These are phyloP conservation scores for Leccinum imitatum DNA, from an alignment of 768 basidiomycete species.

Conservation along the genomic window DNA sequence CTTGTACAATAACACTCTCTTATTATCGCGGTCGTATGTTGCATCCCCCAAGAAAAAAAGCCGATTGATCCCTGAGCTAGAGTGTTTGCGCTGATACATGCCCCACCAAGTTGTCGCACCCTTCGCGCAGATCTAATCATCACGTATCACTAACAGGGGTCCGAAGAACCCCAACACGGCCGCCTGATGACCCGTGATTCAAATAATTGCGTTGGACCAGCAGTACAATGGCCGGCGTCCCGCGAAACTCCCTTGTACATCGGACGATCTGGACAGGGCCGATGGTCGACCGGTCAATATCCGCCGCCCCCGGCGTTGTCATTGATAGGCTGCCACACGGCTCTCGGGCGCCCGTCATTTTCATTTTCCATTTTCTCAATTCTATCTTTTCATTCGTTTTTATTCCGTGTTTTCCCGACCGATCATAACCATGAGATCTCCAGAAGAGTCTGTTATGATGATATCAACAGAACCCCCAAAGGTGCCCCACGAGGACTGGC, in stretches of 20 bases:
- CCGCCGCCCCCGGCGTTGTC: not conserved
- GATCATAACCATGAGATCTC: not conserved
- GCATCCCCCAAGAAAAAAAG: conserved; percentile 4
- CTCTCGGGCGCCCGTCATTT: not conserved
- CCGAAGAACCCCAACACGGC: not conserved
- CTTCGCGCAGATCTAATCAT: not conserved
- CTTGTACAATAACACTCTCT: conserved; percentile 23
- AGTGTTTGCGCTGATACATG: not conserved
- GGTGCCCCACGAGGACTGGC: not conserved
- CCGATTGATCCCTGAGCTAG: not conserved
- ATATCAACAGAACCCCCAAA: not conserved
- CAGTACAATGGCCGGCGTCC: not conserved
- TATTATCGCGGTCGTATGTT: conserved; percentile 22
- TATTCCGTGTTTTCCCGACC: not conserved
- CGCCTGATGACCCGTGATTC: not conserved
- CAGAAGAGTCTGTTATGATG: not conserved
- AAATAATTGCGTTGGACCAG: not conserved
- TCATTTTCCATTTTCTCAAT: not conserved
- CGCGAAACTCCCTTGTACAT: not conserved
- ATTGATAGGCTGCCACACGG: not conserved
- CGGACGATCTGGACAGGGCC: not conserved
- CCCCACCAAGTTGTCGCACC: not conserved
- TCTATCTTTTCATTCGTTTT: not conserved
- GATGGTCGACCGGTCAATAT: not conserved
- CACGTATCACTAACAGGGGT: not conserved